phyloP scores from a whole-genome alignment of 2,329 filamentous ascomycete genomes.

The Beauveria bassiana region DNA sequence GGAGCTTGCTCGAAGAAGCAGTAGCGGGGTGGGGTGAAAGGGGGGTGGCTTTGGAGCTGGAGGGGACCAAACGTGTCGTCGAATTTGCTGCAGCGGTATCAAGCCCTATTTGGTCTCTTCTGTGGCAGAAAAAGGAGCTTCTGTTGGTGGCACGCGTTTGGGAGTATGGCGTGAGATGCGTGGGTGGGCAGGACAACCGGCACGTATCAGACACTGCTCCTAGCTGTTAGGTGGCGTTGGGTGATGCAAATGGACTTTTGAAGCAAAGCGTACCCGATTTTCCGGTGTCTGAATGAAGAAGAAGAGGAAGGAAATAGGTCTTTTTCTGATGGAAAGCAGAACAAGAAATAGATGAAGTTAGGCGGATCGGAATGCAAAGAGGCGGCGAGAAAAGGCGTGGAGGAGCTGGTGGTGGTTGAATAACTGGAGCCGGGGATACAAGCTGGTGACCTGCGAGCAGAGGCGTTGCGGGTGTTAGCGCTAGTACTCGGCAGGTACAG shows the following conservation, averaged over 20 bases:
- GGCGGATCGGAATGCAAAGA: neutral
- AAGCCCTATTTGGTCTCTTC: neutral
- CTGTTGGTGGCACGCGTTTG: neutral
- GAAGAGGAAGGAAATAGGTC: neutral
- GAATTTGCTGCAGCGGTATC: neutral
- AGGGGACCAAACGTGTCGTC: conserved; percentile 2
- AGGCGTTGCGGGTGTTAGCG: neutral
- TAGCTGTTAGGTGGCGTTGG: neutral
- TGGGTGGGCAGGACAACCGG: neutral
- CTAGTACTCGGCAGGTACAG: neutral
- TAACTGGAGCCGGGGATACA: neutral
- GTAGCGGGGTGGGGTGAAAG: conserved; percentile 10
- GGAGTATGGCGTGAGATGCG: neutral
- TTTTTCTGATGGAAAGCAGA: neutral
- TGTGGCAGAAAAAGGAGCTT: neutral
- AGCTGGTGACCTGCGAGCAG: neutral
- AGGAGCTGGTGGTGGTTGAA: neutral
- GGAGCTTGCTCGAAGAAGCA: conserved; percentile 7
- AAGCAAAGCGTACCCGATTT: neutral
- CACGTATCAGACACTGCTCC: neutral
- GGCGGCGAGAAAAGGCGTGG: neutral
- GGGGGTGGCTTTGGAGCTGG: conserved; percentile 9
- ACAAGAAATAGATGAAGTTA: neutral
- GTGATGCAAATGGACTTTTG: neutral
- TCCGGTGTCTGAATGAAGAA: neutral